Evolutionary conservation across 2,329 filamentous ascomycete species (phyloP), one percentile per base, ranked within the genome.

Genomic region (Fusarium camptoceras): DNA sequence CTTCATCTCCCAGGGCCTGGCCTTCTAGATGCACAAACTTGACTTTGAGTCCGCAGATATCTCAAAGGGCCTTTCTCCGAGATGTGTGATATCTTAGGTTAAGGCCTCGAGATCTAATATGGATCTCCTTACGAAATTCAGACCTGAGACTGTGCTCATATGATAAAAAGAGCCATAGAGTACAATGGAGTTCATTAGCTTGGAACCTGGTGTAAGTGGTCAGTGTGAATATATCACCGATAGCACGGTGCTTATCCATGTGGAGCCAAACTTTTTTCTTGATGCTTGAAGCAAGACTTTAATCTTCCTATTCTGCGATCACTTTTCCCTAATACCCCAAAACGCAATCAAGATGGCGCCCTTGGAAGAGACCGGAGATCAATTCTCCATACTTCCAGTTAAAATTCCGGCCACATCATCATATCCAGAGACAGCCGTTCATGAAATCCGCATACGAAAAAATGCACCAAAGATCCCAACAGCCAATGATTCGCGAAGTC

Each of bases 371-470:
- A 30, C 43, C 7, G 69, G 72, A 67, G 85, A 85, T 31, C 91
- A 89, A 68, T 97, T 94, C 76, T 85, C 86, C 16, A 82, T 92
- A 58, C 86, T 97, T 3, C 89, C 92, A 1, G 82, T 97, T 20
- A 85, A 86, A 18, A 86, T 95, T 49, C 88, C 91, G 7, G 77
- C 88, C 18, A 80, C 86, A n/a, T 81, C 89, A 2, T 88, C 91
- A 3, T 92, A 87, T 62, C 87, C 89, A 25, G 81, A 85, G 43
- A 80, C 86, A 44, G 86, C 89, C 61, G 88, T 88, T 51, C 96
- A 98, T 82, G 93, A 94, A 81, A 84, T 98, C 75, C 97, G 97
- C 82, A 82, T 98, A 58, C 93, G 93, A 71, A 89, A 89, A 58
- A 94, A 98, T 80, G 86, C 90, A 47, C 94, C 95, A 65, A 93